Base-by-base conservation (phyloP, 331 rosid species). In the Pyrus hybrid region DNA sequence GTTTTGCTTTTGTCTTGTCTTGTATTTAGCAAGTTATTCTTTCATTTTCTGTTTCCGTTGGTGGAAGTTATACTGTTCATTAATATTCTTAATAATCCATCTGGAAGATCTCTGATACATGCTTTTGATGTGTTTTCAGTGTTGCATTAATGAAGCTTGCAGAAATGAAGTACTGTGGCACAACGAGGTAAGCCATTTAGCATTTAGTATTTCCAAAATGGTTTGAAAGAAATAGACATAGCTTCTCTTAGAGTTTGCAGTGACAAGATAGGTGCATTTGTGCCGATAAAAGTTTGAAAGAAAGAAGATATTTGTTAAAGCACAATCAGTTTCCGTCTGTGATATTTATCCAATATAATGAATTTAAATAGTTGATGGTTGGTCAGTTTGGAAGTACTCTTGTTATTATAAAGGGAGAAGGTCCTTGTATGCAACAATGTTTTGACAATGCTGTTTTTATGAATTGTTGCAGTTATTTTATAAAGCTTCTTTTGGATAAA, bases 401-500 rank as follows among this genome's bases (percentile, higher is more conserved):
- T 5, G 25, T 30, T 63, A 18, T 13, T 30, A 22, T 62, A 26
- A 12, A 22, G 45, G 26, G 67, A 14, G 41, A 23, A 22, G 41
- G 62, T 58, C 35, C n/a, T 13, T 33, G 20, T 11, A 18, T 4
- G 23, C 20, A 12, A 60, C 26, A 16, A 2, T 58, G 29, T 58
- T 72, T 65, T 64, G 62, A 43, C 78, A 63, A 29, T 78, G 29
- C 75, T 80, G 63, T 30, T 29, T 70, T 68, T 68, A 16, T 72
- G 30, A 62, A 76, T 62, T 33, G 49, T 79, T 87, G 86, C 93
- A 92, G 99, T 85, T 92, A 92, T 81, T 95, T 92, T 81, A 92
- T 92, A 54, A 95, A 92, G 90, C 93, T 95, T 81, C 87, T 94
- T 60, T 70, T 93, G 86, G 98, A 93, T 89, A 93, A 93, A 81